phyloP scores from a whole-genome alignment of 2,329 filamentous ascomycete genomes.

The Calcarisporium arbuscula region DNA sequence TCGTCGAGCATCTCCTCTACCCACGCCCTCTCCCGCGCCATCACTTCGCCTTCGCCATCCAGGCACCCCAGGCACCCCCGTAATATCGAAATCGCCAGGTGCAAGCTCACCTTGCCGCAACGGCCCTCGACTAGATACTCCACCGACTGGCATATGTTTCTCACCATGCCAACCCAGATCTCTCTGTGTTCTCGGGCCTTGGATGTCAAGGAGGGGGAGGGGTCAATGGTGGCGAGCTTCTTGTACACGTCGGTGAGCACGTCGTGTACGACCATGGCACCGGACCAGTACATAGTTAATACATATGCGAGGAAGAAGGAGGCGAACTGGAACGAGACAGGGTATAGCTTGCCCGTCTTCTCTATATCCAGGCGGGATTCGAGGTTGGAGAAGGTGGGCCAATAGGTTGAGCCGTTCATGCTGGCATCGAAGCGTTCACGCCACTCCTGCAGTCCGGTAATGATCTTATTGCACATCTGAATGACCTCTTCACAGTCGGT shows the following conservation, averaged over 20 bases:
- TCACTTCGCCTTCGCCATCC: no score
- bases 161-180: slow-evolving; percentile 3
- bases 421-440: no score
- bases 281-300: slow-evolving; percentile 9
- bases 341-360: slow-evolving; percentile 6
- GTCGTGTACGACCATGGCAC: slow-evolving; percentile 5
- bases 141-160: slow-evolving; percentile 8
- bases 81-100: no score
- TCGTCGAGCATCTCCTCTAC: no score
- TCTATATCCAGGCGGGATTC: slow-evolving; percentile 1
- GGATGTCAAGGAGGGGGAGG: no score
- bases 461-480: no score
- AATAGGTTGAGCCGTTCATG: slow-evolving; percentile 7
- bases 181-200: slow-evolving; percentile 4
- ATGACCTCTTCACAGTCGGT: no score
- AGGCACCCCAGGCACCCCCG: no score
- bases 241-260: slow-evolving; percentile 2
- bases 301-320: slow-evolving; percentile 5
- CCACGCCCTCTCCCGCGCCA: no score
- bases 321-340: slow-evolving; percentile 4
- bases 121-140: no score
- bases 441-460: no score
- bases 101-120: no score
- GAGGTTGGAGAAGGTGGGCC: slow-evolving; percentile 3
- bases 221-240: slow-evolving; percentile 2